A percentile compares a stretch with the other conserved stretches of the same genome.
These are phyloP conservation scores for Aureobasidium subglaciale DNA, from an alignment of 2,329 filamentous ascomycete species.

Conservation along the genomic window DNA sequence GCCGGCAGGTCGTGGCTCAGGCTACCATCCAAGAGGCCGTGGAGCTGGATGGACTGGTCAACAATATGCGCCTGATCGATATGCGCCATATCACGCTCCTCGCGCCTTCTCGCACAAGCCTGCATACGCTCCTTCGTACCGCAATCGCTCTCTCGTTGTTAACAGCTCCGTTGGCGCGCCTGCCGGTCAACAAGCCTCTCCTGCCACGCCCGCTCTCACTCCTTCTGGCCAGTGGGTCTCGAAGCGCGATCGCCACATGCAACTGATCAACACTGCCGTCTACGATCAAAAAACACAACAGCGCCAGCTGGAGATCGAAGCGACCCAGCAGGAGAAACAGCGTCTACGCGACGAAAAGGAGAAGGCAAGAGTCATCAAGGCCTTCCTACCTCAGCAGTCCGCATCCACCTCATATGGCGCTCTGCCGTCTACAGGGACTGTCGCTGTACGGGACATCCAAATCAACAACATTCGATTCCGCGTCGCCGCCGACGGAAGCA, in stretches of 20 bases:
- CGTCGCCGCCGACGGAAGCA: conserved; percentile 71
- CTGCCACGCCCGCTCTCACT: conserved; percentile 6
- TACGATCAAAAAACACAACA: conserved; percentile 67
- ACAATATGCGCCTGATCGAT: conserved; percentile 10
- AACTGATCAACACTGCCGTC: conserved; percentile 73
- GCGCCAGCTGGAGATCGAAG: conserved; percentile 63
- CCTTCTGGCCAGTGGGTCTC: conserved; percentile 11
- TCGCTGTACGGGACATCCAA: conserved; percentile 49
- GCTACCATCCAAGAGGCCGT: conserved; percentile 1
- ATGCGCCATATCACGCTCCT: conserved; percentile 16
- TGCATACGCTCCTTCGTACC: conserved; percentile 13
- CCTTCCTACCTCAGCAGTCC: conserved; percentile 27
- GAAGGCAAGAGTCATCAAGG: conserved; percentile 49
- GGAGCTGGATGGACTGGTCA: conserved; percentile 8
- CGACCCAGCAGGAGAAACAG: conserved; percentile 55
- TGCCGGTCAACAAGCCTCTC: conserved; percentile 5
- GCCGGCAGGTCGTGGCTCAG: background rate
- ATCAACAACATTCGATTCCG: conserved; percentile 68
- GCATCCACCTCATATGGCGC: conserved; percentile 8
- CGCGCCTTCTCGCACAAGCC: conserved; percentile 11
- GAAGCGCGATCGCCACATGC: conserved; percentile 29
- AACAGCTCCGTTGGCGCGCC: conserved; percentile 2
- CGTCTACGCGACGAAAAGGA: conserved; percentile 50
- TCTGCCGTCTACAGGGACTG: conserved; percentile 14
- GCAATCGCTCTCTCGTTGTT: conserved; percentile 17